Evolutionary conservation across 192 early-diverging fungal species (phyloP).

Genomic region (Gonapodya prolifera): DNA sequence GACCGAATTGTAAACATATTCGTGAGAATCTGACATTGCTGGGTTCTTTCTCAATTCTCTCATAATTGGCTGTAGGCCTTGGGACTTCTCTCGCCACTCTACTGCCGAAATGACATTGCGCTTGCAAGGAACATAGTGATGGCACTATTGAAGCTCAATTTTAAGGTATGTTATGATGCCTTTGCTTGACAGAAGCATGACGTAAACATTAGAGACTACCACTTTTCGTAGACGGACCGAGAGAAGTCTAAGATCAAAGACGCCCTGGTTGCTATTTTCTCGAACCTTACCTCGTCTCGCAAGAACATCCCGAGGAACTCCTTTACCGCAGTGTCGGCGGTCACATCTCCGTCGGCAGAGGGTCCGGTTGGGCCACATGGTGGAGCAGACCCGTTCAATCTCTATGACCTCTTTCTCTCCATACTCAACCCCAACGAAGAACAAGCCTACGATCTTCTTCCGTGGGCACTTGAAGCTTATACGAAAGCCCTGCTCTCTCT

Average conservation of each 20-base stretch:
- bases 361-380: constrained; percentile 5
- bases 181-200: too few relatives aligned
- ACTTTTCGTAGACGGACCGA: constrained; percentile 19
- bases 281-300: neutral
- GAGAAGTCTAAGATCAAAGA: constrained; percentile 33
- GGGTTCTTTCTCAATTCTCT: neutral
- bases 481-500: constrained; percentile 11
- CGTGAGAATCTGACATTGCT: constrained; percentile 11
- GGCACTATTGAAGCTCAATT: constrained; percentile 23
- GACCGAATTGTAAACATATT: constrained; percentile 41
- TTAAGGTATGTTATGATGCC: too few relatives aligned
- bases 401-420: constrained; percentile 26
- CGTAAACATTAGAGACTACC: too few relatives aligned
- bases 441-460: constrained; percentile 33
- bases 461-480: constrained; percentile 36
- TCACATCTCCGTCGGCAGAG: neutral
- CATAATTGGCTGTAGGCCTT: constrained; percentile 19
- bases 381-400: constrained; percentile 14
- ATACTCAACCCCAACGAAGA: constrained; percentile 34
- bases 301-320: constrained; percentile 12
- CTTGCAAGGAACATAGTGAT: constrained; percentile 25
- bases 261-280: constrained; percentile 26
- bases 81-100: constrained; percentile 29
- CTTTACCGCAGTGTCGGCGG: neutral
- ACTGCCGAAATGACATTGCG: constrained; percentile 22